Base-by-base conservation (phyloP, 2,329 filamentous ascomycete genomes). In the Neodidymelliopsis sp. region DNA sequence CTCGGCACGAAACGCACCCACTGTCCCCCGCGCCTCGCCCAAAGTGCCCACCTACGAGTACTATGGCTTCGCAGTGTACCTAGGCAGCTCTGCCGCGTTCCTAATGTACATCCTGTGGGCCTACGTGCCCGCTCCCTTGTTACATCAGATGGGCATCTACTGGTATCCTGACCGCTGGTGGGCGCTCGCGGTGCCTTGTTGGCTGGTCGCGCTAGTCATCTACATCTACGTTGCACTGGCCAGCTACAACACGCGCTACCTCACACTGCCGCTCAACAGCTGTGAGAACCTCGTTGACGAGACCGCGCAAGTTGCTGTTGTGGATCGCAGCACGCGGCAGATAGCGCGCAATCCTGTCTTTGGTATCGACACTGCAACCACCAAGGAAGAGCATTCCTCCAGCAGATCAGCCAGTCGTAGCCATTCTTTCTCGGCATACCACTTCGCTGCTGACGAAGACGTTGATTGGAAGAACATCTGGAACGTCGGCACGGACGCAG, bases 21-120 rank as follows among this genome's bases (percentile, higher is more conserved):
- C 83, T 2, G 84, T 96, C 13, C 90, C 92, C 5, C 88, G 91
- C 46, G 92, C 91, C 2, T 88, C 88, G 43, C 94, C 94, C 2
- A 91, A 94, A 70, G 92, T 99, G 2, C 94, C 94, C n/a, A 99
- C 94, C 0, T 97, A 99, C 77, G 94, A 99, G 72, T 99, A 97
- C 83, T 97, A 97, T 72, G 94, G 94, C 70, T 99, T 99, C 75
- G 93, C 96, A 43, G 83, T 99, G 38, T 97, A 99, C 77, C 82
- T 99, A 28, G 90, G 93, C 68, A 92, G 88, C 54, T 90, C 87
- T 16, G 79, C 94, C 40, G 85, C 85, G 2, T 97, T 97, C 70
- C 78, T 85, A 10, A 81, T 87, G 54, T 88, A 88, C 69, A 73
- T 88, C 16, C 77, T 88, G 9, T 97, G 92, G 94, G 89, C 89